phyloP scores from a whole-genome alignment of 352 stramenopile species.

The Pelagophyceae sp. region DNA sequence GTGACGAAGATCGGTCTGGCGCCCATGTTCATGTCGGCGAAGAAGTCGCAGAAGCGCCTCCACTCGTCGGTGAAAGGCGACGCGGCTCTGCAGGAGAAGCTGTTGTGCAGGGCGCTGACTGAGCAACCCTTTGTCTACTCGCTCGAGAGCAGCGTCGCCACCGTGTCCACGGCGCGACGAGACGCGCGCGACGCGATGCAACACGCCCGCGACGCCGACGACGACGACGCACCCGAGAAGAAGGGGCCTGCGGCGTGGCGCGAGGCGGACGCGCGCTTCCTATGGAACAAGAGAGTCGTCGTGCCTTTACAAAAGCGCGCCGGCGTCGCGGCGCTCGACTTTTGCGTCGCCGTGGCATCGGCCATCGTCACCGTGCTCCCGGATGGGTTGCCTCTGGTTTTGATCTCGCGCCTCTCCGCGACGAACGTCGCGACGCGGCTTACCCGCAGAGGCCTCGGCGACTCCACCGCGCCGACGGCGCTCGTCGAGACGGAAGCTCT shows the following conservation, averaged over 20 bases:
- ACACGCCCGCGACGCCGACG: background rate
- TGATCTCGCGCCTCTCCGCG: background rate
- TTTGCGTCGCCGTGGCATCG: background rate
- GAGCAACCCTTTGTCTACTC: background rate
- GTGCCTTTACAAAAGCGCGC: background rate
- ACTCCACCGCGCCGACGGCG: background rate
- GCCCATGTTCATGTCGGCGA: background rate
- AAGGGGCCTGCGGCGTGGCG: too few species aligned
- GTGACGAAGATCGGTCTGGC: background rate
- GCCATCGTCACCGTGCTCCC: background rate
- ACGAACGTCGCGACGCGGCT: background rate
- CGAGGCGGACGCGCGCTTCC: background rate
- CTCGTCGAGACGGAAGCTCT: background rate
- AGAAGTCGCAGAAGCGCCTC: background rate
- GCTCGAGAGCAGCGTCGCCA: background rate
- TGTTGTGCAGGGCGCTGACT: background rate
- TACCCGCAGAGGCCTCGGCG: background rate
- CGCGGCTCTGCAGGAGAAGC: background rate
- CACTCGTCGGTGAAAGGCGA: background rate
- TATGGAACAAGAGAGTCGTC: background rate
- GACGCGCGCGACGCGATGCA: too few species aligned
- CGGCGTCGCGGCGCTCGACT: background rate
- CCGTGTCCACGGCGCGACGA: background rate
- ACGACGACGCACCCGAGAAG: background rate
- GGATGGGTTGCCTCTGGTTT: background rate